These are phyloP conservation scores for Pythium phragmiticola DNA, from an alignment of 352 stramenopile genomes.

Conservation along the genomic window DNA sequence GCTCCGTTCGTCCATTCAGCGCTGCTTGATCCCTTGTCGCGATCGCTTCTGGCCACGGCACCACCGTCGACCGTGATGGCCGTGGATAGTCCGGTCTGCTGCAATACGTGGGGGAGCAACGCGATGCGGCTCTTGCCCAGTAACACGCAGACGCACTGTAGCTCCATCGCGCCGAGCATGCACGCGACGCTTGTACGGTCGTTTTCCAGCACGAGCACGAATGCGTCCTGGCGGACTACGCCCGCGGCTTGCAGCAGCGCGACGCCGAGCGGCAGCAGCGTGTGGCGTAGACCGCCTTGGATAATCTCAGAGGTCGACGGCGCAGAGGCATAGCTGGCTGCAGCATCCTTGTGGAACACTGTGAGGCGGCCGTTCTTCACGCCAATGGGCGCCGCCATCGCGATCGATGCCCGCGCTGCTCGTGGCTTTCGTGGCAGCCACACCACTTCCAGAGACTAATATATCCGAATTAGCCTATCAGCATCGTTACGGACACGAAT, in stretches of 20 bases:
- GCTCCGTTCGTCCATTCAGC: slow-evolving; percentile 37
- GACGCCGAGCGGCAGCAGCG: slow-evolving; percentile 52
- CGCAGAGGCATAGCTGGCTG: slow-evolving; percentile 1
- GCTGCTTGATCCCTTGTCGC: slow-evolving; percentile 14
- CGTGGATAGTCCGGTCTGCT: slow-evolving; percentile 58
- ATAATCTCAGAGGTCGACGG: slow-evolving; percentile 29
- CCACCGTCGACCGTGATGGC: slow-evolving; percentile 54
- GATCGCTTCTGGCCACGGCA: slow-evolving; percentile 26
- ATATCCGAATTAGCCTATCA: slow-evolving; percentile 2
- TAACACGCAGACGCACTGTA: slow-evolving; percentile 55
- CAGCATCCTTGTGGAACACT: slow-evolving; percentile 38
- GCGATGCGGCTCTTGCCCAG: slow-evolving; percentile 45
- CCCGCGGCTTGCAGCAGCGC: slow-evolving; percentile 36
- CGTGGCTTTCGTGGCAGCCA: background rate
- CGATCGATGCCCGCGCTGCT: background rate
- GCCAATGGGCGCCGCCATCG: slow-evolving; percentile 39
- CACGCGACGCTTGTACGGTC: slow-evolving; percentile 69
- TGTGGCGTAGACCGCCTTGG: slow-evolving; percentile 37
- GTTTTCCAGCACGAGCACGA: slow-evolving; percentile 76
- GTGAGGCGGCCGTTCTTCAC: slow-evolving; percentile 60
- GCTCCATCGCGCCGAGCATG: slow-evolving; percentile 65
- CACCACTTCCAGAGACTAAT: background rate
- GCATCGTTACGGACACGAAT: too few relatives aligned
- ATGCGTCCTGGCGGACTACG: slow-evolving; percentile 38
- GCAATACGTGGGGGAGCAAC: slow-evolving; percentile 49